Evolutionary conservation across 495 filamentous ascomycete species (phyloP).

Genomic region (Annulohypoxylon stygium): DNA sequence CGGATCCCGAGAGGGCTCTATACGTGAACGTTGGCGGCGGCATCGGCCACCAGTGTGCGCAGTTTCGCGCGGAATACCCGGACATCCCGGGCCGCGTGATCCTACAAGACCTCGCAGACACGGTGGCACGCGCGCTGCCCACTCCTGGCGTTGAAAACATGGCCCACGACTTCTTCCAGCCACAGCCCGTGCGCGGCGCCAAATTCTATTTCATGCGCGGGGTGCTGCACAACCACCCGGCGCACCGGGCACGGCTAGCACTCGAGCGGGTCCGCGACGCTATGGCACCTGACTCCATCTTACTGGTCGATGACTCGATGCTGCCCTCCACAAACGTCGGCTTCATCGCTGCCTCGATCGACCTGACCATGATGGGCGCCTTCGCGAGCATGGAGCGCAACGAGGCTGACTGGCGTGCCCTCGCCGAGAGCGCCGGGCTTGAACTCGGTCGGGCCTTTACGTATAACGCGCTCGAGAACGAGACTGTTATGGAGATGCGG

Average conservation of each 20-base stretch:
- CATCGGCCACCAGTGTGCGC: constrained; percentile 60
- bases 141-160: constrained; percentile 52
- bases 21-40: constrained; percentile 44
- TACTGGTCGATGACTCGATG: background rate
- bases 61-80: constrained; percentile 59
- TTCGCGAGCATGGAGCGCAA: background rate
- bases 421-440: background rate
- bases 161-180: background rate
- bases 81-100: constrained; percentile 57
- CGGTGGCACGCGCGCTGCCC: constrained; percentile 37
- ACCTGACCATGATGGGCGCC: background rate
- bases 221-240: background rate
- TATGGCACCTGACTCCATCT: background rate
- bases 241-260: background rate
- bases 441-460: background rate
- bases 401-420: background rate
- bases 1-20: constrained; percentile 15
- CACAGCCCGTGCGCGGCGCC: too few species aligned
- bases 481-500: background rate
- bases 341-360: background rate
- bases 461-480: background rate
- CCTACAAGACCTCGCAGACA: background rate
- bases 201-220: background rate
- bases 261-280: too few species aligned
- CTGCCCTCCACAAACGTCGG: background rate